A percentile compares a stretch with the other conserved stretches of the same genome.
These are phyloP conservation scores for Glycyrrhiza uralensis DNA, from an alignment of 306 rosid genomes.

Conservation along the genomic window DNA sequence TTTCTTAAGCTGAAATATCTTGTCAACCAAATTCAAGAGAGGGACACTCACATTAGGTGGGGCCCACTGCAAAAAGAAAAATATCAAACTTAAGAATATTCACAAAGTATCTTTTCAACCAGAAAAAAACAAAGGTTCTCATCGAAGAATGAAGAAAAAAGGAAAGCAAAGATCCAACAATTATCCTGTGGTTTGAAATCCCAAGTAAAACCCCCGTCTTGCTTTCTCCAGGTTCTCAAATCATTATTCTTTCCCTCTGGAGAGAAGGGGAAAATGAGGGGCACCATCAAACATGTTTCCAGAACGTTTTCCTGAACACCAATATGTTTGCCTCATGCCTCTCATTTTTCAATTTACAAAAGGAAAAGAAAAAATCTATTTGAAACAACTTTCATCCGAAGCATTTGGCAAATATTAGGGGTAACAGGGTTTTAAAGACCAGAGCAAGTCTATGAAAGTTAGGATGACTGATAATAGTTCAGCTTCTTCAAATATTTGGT, in stretches of 20 bases:
- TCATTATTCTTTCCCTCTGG: not conserved
- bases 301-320: not conserved
- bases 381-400: not conserved
- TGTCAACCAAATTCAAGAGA: conserved; percentile 89
- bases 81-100: conserved; percentile 20
- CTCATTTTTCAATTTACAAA: not conserved
- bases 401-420: not conserved
- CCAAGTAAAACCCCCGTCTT: not conserved
- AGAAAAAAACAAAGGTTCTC: not conserved
- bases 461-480: conserved; percentile 25
- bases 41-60: conserved; percentile 98
- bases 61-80: conserved; percentile 76
- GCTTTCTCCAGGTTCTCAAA: not conserved
- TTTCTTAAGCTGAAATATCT: conserved; percentile 91
- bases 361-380: no score
- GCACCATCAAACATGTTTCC: not conserved
- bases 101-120: not conserved
- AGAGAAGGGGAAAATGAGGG: not conserved
- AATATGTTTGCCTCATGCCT: conserved; percentile 13
- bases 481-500: conserved; percentile 18
- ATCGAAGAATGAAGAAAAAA: not conserved
- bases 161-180: not conserved
- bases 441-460: conserved; percentile 17
- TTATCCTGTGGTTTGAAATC: not conserved
- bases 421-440: not conserved